Base-by-base conservation (phyloP, 164 flowering plant species). In the Sextonia rubra region DNA sequence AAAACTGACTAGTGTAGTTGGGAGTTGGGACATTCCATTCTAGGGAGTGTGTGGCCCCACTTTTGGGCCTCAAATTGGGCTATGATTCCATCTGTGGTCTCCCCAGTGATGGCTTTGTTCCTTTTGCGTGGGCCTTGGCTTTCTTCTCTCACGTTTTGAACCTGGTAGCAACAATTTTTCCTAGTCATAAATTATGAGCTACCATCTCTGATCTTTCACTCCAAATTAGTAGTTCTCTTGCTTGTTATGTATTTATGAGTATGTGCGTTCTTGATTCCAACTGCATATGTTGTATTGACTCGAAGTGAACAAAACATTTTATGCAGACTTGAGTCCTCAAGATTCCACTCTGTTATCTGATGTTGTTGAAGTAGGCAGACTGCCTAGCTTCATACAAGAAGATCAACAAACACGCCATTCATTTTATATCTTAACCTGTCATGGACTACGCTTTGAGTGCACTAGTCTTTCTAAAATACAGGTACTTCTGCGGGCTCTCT, bases 391-490 rank as follows among this genome's bases (percentile, higher is more conserved):
- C 64, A 75, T 74, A 18, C 86, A 85, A 73, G 94, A 90, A 74
- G 87, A 85, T 78, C 90, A 81, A 49, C 85, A 87, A 74, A 84
- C 75, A 55, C 73, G 83, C 64, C 73, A 87, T 74, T 78, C 81
- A 78, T 94, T 94, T 79, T 86, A 84, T 74, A 87, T 94, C 49
- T 83, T 87, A 77, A 92, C 98, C 29, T 76, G 83, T 60, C 91
- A 89, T n/a, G 99, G 99, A 47, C 83, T 92, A 55, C 86, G 96
- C 17, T 84, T 76, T 49, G 99, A 94, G 78, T 94, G 97, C 81
- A 87, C 93, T 5, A 87, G 90, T 73, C 60, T 52, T 69, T 94
- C 93, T 64, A 81, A 85, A 75, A 69, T 87, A 73, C 99, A 92
- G 97, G 98, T 92, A 81, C 15, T 1, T 52, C 32, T 69, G 9